phyloP scores from a whole-genome alignment of 352 stramenopile species.

The Phytophthora cryptogea region DNA sequence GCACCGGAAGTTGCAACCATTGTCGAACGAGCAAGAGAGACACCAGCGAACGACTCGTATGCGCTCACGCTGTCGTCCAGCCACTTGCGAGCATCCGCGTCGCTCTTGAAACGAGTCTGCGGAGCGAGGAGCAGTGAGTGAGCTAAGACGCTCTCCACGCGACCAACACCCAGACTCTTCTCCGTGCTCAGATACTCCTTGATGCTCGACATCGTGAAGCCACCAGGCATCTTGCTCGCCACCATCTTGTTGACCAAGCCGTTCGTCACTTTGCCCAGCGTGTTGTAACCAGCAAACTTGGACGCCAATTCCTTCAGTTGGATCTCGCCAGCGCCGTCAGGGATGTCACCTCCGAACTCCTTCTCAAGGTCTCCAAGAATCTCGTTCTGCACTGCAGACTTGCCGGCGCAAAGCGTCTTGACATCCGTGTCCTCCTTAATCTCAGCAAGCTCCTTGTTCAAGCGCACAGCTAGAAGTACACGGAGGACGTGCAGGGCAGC shows the following conservation, averaged over 20 bases:
- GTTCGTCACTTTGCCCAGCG: conserved; percentile 69
- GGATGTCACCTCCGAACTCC: conserved; percentile 75
- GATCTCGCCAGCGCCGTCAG: conserved; percentile 74
- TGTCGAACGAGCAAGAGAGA: conserved; percentile 52
- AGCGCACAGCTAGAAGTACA: conserved; percentile 69
- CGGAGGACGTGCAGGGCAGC: conserved; percentile 69
- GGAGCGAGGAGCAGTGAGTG: conserved; percentile 70
- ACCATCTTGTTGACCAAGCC: conserved; percentile 76
- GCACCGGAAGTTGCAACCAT: conserved; percentile 31
- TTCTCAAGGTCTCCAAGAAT: conserved; percentile 88
- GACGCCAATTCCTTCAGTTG: conserved; percentile 71
- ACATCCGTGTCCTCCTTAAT: conserved; percentile 77
- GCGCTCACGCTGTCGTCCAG: conserved; percentile 68
- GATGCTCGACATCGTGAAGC: conserved; percentile 82
- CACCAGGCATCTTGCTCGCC: conserved; percentile 83
- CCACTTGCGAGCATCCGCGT: conserved; percentile 78
- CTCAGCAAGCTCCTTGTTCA: conserved; percentile 77
- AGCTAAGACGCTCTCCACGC: conserved; percentile 77
- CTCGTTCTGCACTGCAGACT: conserved; percentile 89
- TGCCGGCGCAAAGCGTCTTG: conserved; percentile 81
- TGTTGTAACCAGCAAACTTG: conserved; percentile 74
- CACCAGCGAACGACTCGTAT: conserved; percentile 78
- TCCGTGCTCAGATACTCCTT: conserved; percentile 66
- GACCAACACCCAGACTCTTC: conserved; percentile 68
- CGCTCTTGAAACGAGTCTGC: conserved; percentile 69